Percentiles rank a stretch among this genome's conserved stretches.
phyloP scores from a whole-genome alignment of 2,329 filamentous ascomycete genomes.

The Davidsoniella eucalypti region DNA sequence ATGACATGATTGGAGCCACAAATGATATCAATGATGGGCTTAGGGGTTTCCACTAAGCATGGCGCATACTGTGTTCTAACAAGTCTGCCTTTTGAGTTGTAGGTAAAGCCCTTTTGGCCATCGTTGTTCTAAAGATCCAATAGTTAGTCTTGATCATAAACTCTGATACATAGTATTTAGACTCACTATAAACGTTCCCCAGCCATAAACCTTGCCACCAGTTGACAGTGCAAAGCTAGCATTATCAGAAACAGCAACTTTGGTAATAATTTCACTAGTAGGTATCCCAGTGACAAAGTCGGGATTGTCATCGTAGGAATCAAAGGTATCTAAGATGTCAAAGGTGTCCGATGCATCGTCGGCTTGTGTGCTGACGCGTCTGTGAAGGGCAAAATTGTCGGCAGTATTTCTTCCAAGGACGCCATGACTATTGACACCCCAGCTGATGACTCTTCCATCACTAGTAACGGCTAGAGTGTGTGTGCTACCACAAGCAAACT shows the following conservation, averaged over 20 bases:
- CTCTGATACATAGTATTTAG: slow-evolving; percentile 23
- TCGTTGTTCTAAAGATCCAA: slow-evolving; percentile 17
- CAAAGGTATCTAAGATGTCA: background rate
- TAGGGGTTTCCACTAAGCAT: slow-evolving; percentile 34
- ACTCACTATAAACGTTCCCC: slow-evolving; percentile 50
- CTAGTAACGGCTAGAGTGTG: slow-evolving; percentile 56
- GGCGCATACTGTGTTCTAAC: slow-evolving; percentile 30
- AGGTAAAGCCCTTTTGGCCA: slow-evolving; percentile 33
- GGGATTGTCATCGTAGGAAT: slow-evolving; percentile 16
- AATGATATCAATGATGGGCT: slow-evolving; percentile 41
- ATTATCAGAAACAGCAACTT: slow-evolving; percentile 51
- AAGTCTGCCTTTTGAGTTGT: slow-evolving; percentile 21
- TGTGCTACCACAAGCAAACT: slow-evolving; percentile 59
- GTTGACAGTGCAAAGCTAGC: slow-evolving; percentile 54
- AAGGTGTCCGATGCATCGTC: background rate
- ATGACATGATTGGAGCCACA: slow-evolving; percentile 50
- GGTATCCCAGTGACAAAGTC: slow-evolving; percentile 25
- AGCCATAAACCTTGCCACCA: slow-evolving; percentile 54
- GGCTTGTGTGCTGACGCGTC: background rate
- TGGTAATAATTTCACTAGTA: slow-evolving; percentile 32
- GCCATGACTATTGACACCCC: slow-evolving; percentile 68
- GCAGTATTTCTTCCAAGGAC: slow-evolving; percentile 52
- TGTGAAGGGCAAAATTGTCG: slow-evolving; percentile 26
- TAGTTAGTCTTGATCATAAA: background rate
- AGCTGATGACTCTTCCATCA: slow-evolving; percentile 61